Base-by-base conservation (phyloP, 192 early-diverging fungal species). In the Coemansia sp. region DNA sequence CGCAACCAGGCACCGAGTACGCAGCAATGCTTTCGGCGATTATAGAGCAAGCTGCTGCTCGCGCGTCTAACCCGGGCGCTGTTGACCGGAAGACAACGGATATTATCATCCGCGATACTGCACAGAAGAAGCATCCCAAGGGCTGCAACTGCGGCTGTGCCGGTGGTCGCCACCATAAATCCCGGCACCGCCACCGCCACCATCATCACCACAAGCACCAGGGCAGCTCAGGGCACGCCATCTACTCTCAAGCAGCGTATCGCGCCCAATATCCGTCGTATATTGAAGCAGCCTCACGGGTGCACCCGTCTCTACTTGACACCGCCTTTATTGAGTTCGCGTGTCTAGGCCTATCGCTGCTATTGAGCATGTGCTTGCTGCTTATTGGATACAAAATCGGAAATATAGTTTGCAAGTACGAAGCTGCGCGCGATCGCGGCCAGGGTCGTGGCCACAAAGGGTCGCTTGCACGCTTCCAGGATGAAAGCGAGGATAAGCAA, bases 361-460 rank as follows among this genome's bases (percentile, higher is more conserved):
- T 49, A 11, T 26, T 75, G 31, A 53, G 64, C 43, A 17, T 75
- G 12, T 25, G 60, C 19, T 41, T 75, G n/a, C 65, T 75, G 19
- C 12, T 60, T 48, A 23, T 61, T 4, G 64, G 72, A 3, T 64
- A 60, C 50, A 68, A 57, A 50, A 53, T 75, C n/a, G 60, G 71
- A n/a, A 50, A 51, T n/a, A 25, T 48, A 5, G 50, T 66, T 1
- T 67, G 47, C 60, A 67, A 39, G n/a, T 58, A 55, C 15, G 55
- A 67, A n/a, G 41, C 19, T 44, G 53, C 41, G 7, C 39, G 53
- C 14, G 31, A 50, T 50, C 48, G 30, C 12, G 10, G 20, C 31
- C 48, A 50, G 3, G 48, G 48, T 3, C 48, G 48, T 11, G 48
- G 48, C 2, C 48, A 50, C 31, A 34, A 35, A 22, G 48, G 48